phyloP scores from a whole-genome alignment of 495 filamentous ascomycete species.

The Penicillium maclennaniae region DNA sequence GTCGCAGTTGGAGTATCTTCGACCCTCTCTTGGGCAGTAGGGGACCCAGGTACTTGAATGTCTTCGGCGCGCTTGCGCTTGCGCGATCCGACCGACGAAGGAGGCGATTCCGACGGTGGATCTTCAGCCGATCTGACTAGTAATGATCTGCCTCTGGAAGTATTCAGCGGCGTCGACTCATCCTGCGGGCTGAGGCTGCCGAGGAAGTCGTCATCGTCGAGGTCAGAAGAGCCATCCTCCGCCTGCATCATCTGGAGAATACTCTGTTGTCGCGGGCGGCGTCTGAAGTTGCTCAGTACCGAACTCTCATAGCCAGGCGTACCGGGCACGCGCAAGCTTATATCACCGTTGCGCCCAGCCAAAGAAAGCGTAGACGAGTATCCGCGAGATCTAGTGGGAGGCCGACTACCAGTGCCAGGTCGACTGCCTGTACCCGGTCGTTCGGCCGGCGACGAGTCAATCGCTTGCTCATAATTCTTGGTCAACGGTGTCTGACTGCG shows the following conservation, averaged over 20 bases:
- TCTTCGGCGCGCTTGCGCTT: constrained; percentile 35
- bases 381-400: constrained; percentile 43
- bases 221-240: constrained; percentile 45
- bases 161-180: constrained; percentile 61
- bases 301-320: constrained; percentile 56
- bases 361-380: constrained; percentile 46
- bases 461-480: constrained; percentile 34
- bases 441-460: constrained; percentile 40
- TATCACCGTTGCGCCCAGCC: constrained; percentile 40
- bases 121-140: constrained; percentile 14
- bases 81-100: constrained; percentile 29
- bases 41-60: constrained; percentile 24
- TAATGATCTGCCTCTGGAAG: constrained; percentile 33
- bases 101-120: constrained; percentile 19
- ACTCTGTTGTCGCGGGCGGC: constrained; percentile 63
- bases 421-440: constrained; percentile 34
- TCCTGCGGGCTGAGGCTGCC: constrained; percentile 60
- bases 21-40: constrained; percentile 12
- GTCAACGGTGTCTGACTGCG: constrained; percentile 35
- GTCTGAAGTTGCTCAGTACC: constrained; percentile 57
- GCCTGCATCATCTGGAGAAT: constrained; percentile 60
- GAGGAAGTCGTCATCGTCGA: constrained; percentile 51
- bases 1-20: constrained; percentile 20
- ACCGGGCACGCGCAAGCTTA: constrained; percentile 36
- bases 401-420: constrained; percentile 41